These are phyloP conservation scores for Cutaneotrichosporon sp. DNA, from an alignment of 1,284 basidiomycete genomes.

Conservation along the genomic window DNA sequence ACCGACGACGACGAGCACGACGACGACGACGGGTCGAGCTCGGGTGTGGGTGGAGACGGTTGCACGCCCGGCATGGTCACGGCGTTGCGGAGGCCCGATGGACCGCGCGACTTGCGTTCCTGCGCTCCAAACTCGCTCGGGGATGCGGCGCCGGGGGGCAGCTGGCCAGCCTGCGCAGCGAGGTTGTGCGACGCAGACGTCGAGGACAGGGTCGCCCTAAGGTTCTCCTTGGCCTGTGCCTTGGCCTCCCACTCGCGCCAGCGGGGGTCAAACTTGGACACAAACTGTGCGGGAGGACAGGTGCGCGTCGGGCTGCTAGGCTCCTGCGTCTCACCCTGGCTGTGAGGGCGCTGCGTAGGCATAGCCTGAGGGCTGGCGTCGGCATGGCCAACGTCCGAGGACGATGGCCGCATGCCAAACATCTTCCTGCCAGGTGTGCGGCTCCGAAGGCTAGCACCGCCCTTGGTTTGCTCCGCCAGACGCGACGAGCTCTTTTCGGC, in stretches of 20 bases:
- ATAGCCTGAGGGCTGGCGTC: too few relatives aligned
- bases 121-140: neutral
- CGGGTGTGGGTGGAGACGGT: constrained; percentile 27
- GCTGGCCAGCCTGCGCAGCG: neutral
- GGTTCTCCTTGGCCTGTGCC: neutral
- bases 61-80: neutral
- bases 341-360: too few relatives aligned
- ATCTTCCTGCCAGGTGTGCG: neutral
- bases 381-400: too few relatives aligned
- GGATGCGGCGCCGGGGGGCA: neutral
- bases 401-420: too few relatives aligned
- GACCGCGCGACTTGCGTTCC: neutral
- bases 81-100: constrained; percentile 10
- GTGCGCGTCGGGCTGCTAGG: neutral
- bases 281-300: neutral
- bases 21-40: constrained; percentile 25
- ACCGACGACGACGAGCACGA: constrained; percentile 21
- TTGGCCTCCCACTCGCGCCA: neutral
- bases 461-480: too few relatives aligned
- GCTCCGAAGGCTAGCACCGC: too few relatives aligned
- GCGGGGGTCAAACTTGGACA: constrained; percentile 9
- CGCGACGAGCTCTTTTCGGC: too few relatives aligned
- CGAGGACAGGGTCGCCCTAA: neutral
- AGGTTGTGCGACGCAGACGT: neutral
- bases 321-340: too few relatives aligned